Base-by-base conservation (phyloP, 306 rosid genomes). In the Gleditsia sinensis region DNA sequence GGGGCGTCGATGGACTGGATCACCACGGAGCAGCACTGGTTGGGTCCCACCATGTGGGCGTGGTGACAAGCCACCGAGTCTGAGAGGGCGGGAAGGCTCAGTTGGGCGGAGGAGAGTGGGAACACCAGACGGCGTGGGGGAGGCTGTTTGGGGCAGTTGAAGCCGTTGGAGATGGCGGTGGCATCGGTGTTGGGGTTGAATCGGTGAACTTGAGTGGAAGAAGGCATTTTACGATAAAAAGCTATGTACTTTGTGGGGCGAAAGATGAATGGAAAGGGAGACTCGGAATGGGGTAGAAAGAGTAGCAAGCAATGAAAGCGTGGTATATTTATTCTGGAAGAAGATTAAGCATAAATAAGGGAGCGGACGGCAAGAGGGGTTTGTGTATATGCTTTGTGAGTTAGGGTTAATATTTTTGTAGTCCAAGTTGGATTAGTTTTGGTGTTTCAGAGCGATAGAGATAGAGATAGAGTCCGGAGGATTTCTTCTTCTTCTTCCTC, bases 1-100 rank as follows among this genome's bases (percentile, higher is more conserved):
- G 89, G 89, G 0, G 92, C 89, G 48, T 76, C 34, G 56, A 88
- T 78, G 10, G 54, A 11, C 23, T 81, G 87, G 1, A 77, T 80
- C 4, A 87, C 81, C 9, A 75, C 75, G 65, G 91, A 85, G 77
- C 81, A 80, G 62, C 86, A 85, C 84, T 88, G 92, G 67, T 83
- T 67, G 19, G 76, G 63, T 1, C 81, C 84, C 48, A 73, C 84
- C 48, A 39, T 10, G 77, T 75, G 84, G 3, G 73, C 76, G 78
- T 85, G 87, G 79, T 60, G 74, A 10, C 62, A 69, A 1, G 70
- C 42, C 46, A 39, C 75, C 0, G 62, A 32, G 24, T 79, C 72
- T 1, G 79, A 51, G 2, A 34, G 4, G 0, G 23, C 76, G 1
- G 71, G n/a, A 4, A 16, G 20, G 48, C 5, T 17, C 3, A 50